Base-by-base conservation (phyloP, 352 stramenopile genomes). In the Pythium aquatile region DNA sequence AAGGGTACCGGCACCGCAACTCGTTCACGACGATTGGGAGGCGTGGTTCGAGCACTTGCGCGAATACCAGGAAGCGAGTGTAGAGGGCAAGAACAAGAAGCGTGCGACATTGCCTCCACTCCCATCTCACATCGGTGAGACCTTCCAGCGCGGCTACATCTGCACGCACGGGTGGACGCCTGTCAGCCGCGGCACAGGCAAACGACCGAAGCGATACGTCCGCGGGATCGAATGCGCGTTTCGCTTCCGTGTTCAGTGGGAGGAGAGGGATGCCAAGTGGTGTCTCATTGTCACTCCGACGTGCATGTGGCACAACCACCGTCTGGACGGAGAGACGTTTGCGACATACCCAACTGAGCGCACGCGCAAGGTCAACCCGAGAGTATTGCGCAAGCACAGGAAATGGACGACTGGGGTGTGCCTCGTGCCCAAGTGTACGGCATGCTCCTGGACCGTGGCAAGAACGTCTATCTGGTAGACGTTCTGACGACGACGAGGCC, bases 231-330 rank as follows among this genome's bases (percentile, higher is more conserved):
- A 32, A 3, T 53, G 46, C 11, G 20, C 46, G 24, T 53, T 33
- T 17, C 20, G 24, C 20, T 51, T 51, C 11, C 44, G 44, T 28
- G 44, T 10, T 14, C 44, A 51, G 17, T 51, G 20, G 17, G 8
- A 51, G 44, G 3, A 51, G 7, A 10, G 14, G 7, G 44, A 3
- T 7, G 7, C 7, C 10, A 3, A 3, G 16, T 51, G 44, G 16
- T 13, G 4, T 4, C 14, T 51, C 20, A 4, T 51, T 2, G 44
- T 51, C 3, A 26, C 16, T 10, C 16, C 9, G 3, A 20, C 3
- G 7, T 51, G 20, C 44, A 51, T 51, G 44, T 28, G 7, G n/a
- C 44, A 51, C 44, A 51, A 51, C 20, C 44, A 51, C 44, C 44
- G 8, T 3, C 44, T 51, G 2, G 44, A 51, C 20, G 3, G 4